Evolutionary conservation across 352 stramenopile genomes (phyloP), one percentile per base, ranked within the genome.

Genomic region (Globisporangium okanoganense): DNA sequence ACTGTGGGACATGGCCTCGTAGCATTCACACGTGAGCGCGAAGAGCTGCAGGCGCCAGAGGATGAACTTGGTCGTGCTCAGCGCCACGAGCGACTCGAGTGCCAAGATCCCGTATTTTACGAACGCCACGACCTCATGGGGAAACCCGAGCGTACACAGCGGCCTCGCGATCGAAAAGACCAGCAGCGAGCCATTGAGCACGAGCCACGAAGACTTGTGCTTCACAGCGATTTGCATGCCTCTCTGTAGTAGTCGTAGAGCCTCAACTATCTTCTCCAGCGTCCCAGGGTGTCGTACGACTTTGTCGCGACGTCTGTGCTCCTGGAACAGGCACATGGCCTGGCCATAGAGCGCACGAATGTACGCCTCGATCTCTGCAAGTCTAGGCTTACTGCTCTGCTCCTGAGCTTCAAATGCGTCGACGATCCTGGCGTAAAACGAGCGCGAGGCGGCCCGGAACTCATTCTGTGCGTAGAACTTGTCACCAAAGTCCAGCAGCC

Each of bases 41-140:
- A 78, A 85, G 43, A 92, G 56, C 38, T 89, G 79, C 16, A 85
- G 27, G 16, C 81, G 78, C 82, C 83, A 94, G 10, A 76, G 29
- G 22, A 90, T 70, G 61, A 82, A 90, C 61, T 82, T 84, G 1
- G 73, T 79, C 13, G 81, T 92, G 16, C 74, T 78, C 35, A 92
- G 62, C 29, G 73, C 58, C 29, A 92, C 71, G 2, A 67, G 41
- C 0, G 78, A 85, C 18, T 91, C 79, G 33, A 87, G 67, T 18
- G 70, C 72, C 9, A 94, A 45, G 12, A 88, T 50, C 55, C 58
- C 72, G 70, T 74, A 92, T 56, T 92, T 94, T 2, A 92, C 50
- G 44, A 76, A 92, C 6, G 48, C 27, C 8, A 94, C 60, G 0
- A 88, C 72, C 64, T 90, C 72, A 18, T 52, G 61, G 4, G 73